phyloP scores from a whole-genome alignment of 129 eudicot genomes.

The Scalesia atractyloides region DNA sequence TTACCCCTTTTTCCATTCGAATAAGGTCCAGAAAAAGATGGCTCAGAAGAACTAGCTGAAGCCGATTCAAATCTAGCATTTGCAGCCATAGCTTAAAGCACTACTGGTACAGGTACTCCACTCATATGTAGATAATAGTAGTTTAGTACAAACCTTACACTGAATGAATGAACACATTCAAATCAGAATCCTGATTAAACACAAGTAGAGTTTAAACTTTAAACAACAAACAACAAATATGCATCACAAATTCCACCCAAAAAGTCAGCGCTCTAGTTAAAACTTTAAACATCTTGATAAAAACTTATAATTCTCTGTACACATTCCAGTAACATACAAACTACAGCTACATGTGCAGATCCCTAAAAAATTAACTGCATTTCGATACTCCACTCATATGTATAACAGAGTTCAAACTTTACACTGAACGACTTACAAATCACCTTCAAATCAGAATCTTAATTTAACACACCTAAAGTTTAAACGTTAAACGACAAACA shows the following conservation, averaged over 20 bases:
- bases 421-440: conserved; percentile 19
- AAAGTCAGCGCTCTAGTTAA: conserved; percentile 22
- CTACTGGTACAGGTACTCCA: conserved; percentile 23
- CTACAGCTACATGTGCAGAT: too few species aligned
- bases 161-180: conserved; percentile 23
- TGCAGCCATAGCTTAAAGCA: conserved; percentile 61
- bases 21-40: conserved; percentile 55
- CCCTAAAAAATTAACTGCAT: too few species aligned
- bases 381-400: not conserved
- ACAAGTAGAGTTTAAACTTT: conserved; percentile 1
- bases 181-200: conserved; percentile 14
- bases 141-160: not conserved
- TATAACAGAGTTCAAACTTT: not conserved
- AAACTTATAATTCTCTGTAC: not conserved
- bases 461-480: conserved; percentile 18
- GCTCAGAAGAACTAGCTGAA: conserved; percentile 68
- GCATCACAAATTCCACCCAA: conserved; percentile 22
- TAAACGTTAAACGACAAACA: not conserved
- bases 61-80: conserved; percentile 60
- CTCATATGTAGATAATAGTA: conserved; percentile 21
- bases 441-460: conserved; percentile 1
- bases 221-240: conserved; percentile 3
- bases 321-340: conserved; percentile 4
- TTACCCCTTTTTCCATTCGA: conserved; percentile 56
- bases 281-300: not conserved